These are phyloP conservation scores for Apiospora sp. DNA, from an alignment of 2,329 filamentous ascomycete species.

Conservation along the genomic window DNA sequence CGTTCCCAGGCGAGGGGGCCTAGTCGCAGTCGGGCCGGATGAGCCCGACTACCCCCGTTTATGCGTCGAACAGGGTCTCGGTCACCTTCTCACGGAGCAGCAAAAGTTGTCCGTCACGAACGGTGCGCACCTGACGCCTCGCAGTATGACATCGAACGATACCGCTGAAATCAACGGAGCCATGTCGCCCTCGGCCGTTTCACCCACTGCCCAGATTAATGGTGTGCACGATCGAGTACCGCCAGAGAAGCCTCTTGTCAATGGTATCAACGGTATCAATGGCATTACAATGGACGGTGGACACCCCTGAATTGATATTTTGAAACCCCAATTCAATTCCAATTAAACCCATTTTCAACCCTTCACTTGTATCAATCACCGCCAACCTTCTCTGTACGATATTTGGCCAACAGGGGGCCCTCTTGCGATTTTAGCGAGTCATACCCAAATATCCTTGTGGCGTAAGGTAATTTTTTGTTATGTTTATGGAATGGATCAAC, in stretches of 20 bases:
- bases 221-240: slow-evolving; percentile 23
- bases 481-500: slow-evolving; percentile 24
- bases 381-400: slow-evolving; percentile 23
- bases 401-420: slow-evolving; percentile 10
- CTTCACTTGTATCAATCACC: slow-evolving; percentile 11
- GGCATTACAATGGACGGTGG: slow-evolving; percentile 4
- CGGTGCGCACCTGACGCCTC: slow-evolving; percentile 56
- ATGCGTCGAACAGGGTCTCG: slow-evolving; percentile 65
- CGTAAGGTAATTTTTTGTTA: slow-evolving; percentile 19
- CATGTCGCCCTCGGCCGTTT: slow-evolving; percentile 28
- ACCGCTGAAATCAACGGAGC: slow-evolving; percentile 28
- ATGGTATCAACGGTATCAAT: slow-evolving; percentile 28
- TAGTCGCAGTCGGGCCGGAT: slow-evolving; percentile 60
- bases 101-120: slow-evolving; percentile 55
- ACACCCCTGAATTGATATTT: background rate
- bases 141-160: slow-evolving; percentile 47
- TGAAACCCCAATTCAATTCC: background rate
- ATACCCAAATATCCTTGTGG: slow-evolving; percentile 16
- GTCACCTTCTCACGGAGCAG: slow-evolving; percentile 58
- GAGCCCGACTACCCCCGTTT: slow-evolving; percentile 65
- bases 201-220: slow-evolving; percentile 27
- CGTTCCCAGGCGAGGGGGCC: slow-evolving; percentile 60
- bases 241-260: slow-evolving; percentile 27
- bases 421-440: slow-evolving; percentile 9
- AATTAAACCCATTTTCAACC: slow-evolving; percentile 6